Evolutionary conservation across 257 asterid species (phyloP), one percentile per base, ranked within the genome.

Genomic region (Thymus mandschuricus): DNA sequence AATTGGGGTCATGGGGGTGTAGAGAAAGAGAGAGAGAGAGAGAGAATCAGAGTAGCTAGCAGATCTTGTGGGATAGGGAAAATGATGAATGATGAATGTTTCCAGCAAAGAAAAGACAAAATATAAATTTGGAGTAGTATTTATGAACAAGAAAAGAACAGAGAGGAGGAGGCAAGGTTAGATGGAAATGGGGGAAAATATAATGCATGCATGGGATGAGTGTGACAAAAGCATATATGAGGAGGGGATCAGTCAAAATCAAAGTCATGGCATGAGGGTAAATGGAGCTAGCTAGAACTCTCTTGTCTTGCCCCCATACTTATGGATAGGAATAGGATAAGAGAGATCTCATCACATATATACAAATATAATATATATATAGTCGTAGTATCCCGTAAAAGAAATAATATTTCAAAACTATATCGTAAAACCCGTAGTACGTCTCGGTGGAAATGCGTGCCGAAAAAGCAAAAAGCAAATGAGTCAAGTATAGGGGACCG

Each of bases 291-390:
- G 21, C 21, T 21, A 21, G 83, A 83, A 80, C 78, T 81, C 83
- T 80, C 70, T 57, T 74, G 21, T 21, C 21, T 21, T 21, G 21
- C 63, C 57, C 86, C 96, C 92, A 86, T 88, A 52, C 88, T 69
- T 76, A 31, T 79, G 85, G 90, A 86, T 84, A 86, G 85, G 83
- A 21, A 81, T 86, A 81, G 82, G 78, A 74, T 3, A 51, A 30
- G 8, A 70, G 72, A 46, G 3, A 35, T 15, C 60, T 48, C 7
- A 1, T n/a, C 8, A 9, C 27, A 31, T 34, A 5, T 21, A 33
- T 27, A 28, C 41, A 34, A 4, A 4, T 35, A 35, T 35, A 35
- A 35, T 35, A 35, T 4, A 35, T n/a, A n/a, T n/a, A n/a, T n/a
- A n/a, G n/a, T n/a, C n/a, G n/a, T n/a, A n/a, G n/a, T n/a, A n/a